Base-by-base conservation (phyloP, 768 basidiomycete genomes). In the Phlegmacium glaucopus region DNA sequence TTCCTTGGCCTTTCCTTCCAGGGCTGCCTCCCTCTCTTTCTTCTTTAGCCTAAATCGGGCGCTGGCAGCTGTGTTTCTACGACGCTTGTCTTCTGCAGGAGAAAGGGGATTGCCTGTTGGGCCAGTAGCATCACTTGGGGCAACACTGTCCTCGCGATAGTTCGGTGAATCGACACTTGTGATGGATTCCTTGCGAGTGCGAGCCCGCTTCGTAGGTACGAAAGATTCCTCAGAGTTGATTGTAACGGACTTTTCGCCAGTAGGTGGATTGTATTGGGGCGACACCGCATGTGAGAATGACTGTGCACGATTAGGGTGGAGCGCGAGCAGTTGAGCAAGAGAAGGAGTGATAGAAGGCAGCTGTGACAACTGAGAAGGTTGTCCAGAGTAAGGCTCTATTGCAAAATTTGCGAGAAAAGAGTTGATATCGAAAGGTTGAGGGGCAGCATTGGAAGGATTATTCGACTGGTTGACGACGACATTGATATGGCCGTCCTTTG, bases 41-140 rank as follows among this genome's bases (percentile, higher is more conserved):
- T 96, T 96, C 78, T 95, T 96, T 60, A 92, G 67, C 49, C 93
- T 79, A 77, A 96, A 96, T 7, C 93, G 87, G 27, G 93, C 93
- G 44, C 88, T 91, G 0, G 93, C 93, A 1, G 90, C 90, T 0
- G 93, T 96, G 64, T 96, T 96, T 39, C 93, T 74, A 48, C 92
- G 78, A n/a, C 93, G 85, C 63, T 95, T 95, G 67, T 95, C 93
- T 66, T 95, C 93, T 0, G 85, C 66, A 5, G 84, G 72, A 6
- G 77, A 77, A 2, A 82, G 16, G 0, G 69, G 44, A 6, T 63
- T 63, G 10, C 38, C 42, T 25, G 42, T 37, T 61, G 40, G 62
- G 52, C 47, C 60, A 47, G 17, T 29, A 32, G 42, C 30, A 15
- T 44, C 39, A 39, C 37, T 49, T 9, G 53, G 50, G n/a, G 54